Conservation (phyloP, 2,329 filamentous ascomycete genomes). For the Aureobasidium sp. region DNA sequence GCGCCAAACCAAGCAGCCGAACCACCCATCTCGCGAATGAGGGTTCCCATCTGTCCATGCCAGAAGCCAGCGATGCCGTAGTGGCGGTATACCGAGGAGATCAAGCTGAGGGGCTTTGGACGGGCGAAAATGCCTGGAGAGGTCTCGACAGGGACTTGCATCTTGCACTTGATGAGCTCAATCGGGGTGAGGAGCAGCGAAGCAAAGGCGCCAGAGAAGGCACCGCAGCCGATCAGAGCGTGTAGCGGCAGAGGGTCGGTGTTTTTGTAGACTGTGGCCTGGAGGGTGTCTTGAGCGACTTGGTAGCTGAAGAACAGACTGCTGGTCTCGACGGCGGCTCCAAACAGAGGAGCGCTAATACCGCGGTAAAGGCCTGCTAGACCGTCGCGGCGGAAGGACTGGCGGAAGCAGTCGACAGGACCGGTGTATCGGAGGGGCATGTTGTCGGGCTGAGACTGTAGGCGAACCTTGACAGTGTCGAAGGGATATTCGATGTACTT, state of each 20-base stretch:
- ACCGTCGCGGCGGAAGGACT: slow-evolving; percentile 75
- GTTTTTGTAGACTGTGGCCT: slow-evolving; percentile 52
- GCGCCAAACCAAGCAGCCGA: slow-evolving; percentile 91
- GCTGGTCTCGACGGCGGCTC: slow-evolving; percentile 86
- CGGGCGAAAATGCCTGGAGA: slow-evolving; percentile 31
- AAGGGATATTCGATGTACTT: slow-evolving; percentile 99
- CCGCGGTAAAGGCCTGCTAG: slow-evolving; percentile 78
- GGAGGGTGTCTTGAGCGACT: slow-evolving; percentile 49
- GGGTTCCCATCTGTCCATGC: slow-evolving; percentile 87
- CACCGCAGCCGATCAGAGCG: slow-evolving; percentile 71
- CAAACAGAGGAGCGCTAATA: slow-evolving; percentile 81
- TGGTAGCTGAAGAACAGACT: slow-evolving; percentile 67
- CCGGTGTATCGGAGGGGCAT: slow-evolving; percentile 75
- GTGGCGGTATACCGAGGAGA: slow-evolving; percentile 70
- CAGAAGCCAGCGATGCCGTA: slow-evolving; percentile 84
- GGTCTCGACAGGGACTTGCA: slow-evolving; percentile 57
- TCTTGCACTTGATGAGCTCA: slow-evolving; percentile 96
- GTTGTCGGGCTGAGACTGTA: slow-evolving; percentile 89
- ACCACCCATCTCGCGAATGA: slow-evolving; percentile 89
- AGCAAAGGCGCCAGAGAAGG: slow-evolving; percentile 78
- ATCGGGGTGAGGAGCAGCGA: slow-evolving; percentile 89
- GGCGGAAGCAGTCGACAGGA: slow-evolving; percentile 85
- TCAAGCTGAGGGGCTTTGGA: slow-evolving; percentile 60
- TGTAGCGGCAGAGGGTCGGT: slow-evolving; percentile 59
- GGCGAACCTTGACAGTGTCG: slow-evolving; percentile 93